Evolutionary conservation across 2,329 filamentous ascomycete species (phyloP).

Genomic region (Sporothrix brunneoviolacea): DNA sequence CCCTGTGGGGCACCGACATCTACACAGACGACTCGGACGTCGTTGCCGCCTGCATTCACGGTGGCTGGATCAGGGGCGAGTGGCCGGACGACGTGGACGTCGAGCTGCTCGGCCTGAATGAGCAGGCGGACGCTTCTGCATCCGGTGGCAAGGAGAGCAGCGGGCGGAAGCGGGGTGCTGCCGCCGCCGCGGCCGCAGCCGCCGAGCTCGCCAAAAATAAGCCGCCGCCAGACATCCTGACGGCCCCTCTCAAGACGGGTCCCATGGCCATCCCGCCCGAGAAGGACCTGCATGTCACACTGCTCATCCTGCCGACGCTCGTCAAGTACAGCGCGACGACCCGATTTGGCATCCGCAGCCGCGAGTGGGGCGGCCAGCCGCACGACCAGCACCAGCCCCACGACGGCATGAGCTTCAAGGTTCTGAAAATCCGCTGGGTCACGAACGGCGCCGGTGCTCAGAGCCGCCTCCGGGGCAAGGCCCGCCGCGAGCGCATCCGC

Average conservation of each 20-base stretch:
- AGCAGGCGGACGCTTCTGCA: conserved; percentile 23
- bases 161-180: conserved; percentile 10
- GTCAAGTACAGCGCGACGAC: conserved; percentile 69
- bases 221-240: conserved; percentile 36
- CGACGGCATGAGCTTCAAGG: conserved; percentile 84
- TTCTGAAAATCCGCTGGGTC: conserved; percentile 77
- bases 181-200: background rate
- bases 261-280: conserved; percentile 59
- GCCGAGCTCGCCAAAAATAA: conserved; percentile 12
- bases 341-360: conserved; percentile 73
- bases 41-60: conserved; percentile 86
- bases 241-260: conserved; percentile 48
- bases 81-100: conserved; percentile 75
- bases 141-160: conserved; percentile 22
- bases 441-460: conserved; percentile 62
- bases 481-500: conserved; percentile 48
- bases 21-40: conserved; percentile 96
- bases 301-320: conserved; percentile 74
- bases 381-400: conserved; percentile 38
- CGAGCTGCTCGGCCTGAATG: conserved; percentile 54
- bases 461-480: conserved; percentile 49
- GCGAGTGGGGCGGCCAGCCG: conserved; percentile 57
- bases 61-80: conserved; percentile 84
- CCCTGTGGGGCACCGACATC: conserved; percentile 87
- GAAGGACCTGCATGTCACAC: conserved; percentile 78